A percentile compares a stretch with the other conserved stretches of the same genome.
These are phyloP conservation scores for Chlorencoelia australis DNA, from an alignment of 2,329 filamentous ascomycete genomes.

Conservation along the genomic window DNA sequence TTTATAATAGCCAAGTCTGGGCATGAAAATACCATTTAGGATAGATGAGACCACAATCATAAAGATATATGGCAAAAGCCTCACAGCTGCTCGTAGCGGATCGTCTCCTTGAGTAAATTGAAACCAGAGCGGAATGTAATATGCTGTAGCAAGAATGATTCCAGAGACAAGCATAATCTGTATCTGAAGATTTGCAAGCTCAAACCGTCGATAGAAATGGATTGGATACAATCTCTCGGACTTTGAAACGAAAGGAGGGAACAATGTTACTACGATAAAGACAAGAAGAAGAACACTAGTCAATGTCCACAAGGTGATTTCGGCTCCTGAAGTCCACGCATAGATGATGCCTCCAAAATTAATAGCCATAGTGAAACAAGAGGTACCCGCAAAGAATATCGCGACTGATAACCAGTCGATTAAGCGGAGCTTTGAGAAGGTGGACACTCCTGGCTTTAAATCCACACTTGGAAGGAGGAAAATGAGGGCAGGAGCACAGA, in stretches of 20 bases:
- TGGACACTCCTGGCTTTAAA: background rate
- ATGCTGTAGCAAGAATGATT: conserved; percentile 16
- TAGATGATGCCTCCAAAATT: conserved; percentile 5
- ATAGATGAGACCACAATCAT: conserved; percentile 31
- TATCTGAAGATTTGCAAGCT: too few species aligned
- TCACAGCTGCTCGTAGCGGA: conserved; percentile 28
- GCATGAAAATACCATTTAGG: conserved; percentile 30
- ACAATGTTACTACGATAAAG: background rate
- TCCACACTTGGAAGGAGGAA: conserved; percentile 10
- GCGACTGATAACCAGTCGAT: background rate
- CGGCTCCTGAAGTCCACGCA: conserved; percentile 1
- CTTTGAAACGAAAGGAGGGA: too few species aligned
- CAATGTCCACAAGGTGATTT: background rate
- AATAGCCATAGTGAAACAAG: conserved; percentile 4
- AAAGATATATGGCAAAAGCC: conserved; percentile 31
- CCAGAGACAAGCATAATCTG: background rate
- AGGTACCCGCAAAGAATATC: conserved; percentile 1
- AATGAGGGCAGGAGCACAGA: conserved; percentile 11
- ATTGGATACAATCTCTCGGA: too few species aligned
- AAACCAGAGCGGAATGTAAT: conserved; percentile 39
- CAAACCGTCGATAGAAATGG: too few species aligned
- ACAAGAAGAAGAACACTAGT: background rate
- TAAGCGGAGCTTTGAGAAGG: background rate
- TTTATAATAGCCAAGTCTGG: conserved; percentile 25
- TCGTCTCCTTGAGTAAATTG: conserved; percentile 32